Base-by-base conservation (phyloP, 805 yeast species). In the Dipodascus albidus region DNA sequence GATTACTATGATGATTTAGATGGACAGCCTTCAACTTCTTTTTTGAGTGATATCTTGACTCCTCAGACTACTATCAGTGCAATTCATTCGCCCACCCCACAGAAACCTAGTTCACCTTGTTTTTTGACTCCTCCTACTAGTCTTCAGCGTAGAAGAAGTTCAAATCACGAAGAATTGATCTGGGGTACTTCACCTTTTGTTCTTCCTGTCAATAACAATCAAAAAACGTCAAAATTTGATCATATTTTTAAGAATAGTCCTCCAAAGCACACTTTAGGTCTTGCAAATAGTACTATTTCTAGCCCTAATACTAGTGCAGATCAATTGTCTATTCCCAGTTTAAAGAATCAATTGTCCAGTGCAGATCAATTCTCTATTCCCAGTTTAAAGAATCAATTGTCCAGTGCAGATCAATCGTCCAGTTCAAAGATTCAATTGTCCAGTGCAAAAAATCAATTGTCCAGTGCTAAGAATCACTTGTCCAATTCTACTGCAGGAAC, bases 131-230 rank as follows among this genome's bases (percentile, higher is more conserved):
- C n/a, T n/a, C n/a, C n/a, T n/a, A n/a, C n/a, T n/a, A n/a, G n/a
- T n/a, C 44, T 11, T 14, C 44, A 38, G 44, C 44, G 44, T 17
- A 4, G 44, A 38, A 11, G 44, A n/a, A 38, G 44, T 14, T 38
- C 44, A 4, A 38, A 38, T 19, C 44, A 38, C 44, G 44, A 38
- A 17, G 44, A 38, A 17, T 19, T 38, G 20, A 38, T 38, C 17
- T 38, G 44, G 44, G 44, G 44, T 4, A 6, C 44, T 38, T 38
- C 44, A 38, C 44, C 44, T n/a, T 38, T 38, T 38, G 20, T 38
- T 14, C 15, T 38, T 4, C 44, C 44, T 6, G 15, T 14, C 20
- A 38, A 38, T 17, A 38, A 38, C 44, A 38, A 38, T 17, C 44
- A 38, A 38, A 38, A 17, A 17, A 19, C 44, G 9, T 38, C 44